Conservation (phyloP, 2,329 filamentous ascomycete genomes). For the Clonostachys chloroleuca region DNA sequence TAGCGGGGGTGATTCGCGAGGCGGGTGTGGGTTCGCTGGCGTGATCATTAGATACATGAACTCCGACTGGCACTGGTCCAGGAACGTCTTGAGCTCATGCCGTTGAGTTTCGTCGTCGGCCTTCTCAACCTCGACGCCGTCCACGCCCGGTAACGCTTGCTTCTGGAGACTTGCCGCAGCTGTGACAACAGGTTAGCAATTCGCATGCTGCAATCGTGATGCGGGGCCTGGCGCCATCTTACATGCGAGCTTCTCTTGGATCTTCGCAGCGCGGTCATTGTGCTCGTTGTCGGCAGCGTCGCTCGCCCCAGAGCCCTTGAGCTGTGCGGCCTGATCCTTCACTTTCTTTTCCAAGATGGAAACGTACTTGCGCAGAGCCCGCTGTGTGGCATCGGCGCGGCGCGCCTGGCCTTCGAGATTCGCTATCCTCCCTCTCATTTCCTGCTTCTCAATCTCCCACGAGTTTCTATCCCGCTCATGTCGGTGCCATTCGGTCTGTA, state of each 20-base stretch:
- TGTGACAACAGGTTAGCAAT: not conserved
- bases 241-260: conserved; percentile 55
- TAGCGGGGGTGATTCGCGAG: conserved; percentile 56
- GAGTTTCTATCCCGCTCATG: conserved; percentile 96
- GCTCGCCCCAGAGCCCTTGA: conserved; percentile 41
- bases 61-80: conserved; percentile 61
- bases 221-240: conserved; percentile 5
- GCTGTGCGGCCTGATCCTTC: conserved; percentile 74
- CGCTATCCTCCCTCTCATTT: conserved; percentile 98
- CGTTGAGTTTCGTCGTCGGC: conserved; percentile 46
- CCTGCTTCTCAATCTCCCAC: conserved; percentile 98
- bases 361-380: conserved; percentile 86
- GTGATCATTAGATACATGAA: conserved; percentile 67
- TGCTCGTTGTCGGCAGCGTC: conserved; percentile 37
- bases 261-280: conserved; percentile 46
- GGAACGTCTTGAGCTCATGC: conserved; percentile 52
- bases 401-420: conserved; percentile 86
- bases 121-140: conserved; percentile 40
- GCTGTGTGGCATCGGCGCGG: conserved; percentile 82
- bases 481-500: conserved; percentile 98
- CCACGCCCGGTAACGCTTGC: conserved; percentile 33
- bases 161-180: conserved; percentile 35
- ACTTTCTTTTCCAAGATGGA: conserved; percentile 84
- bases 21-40: conserved; percentile 60
- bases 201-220: too few relatives aligned